Conservation (phyloP, 1,284 basidiomycete genomes). For the Grifola frondosa region DNA sequence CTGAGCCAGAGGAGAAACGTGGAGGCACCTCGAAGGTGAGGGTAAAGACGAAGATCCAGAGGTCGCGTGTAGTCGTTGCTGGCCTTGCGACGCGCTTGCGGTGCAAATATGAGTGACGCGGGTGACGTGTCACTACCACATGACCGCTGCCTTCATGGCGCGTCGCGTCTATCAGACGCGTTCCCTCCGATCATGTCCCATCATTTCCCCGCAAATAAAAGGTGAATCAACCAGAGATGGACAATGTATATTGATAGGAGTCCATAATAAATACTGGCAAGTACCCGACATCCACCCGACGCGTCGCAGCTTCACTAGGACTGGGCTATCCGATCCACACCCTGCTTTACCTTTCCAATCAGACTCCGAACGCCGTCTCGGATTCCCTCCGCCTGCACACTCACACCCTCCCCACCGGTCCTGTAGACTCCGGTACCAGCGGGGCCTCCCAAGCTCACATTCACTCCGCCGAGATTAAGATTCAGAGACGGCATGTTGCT, state of each 20-base stretch:
- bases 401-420: slow-evolving; percentile 62
- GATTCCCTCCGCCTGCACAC: slow-evolving; percentile 76
- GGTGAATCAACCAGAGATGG: no score
- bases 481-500: slow-evolving; percentile 75
- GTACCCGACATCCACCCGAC: slow-evolving; percentile 12
- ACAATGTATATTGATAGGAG: no score
- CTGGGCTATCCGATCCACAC: slow-evolving; percentile 68
- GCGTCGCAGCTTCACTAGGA: slow-evolving; percentile 14
- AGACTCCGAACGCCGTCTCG: slow-evolving; percentile 85
- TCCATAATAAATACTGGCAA: no score
- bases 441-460: slow-evolving; percentile 86
- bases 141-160: slow-evolving; percentile 18
- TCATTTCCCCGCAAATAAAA: slow-evolving; percentile 19
- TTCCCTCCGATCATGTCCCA: slow-evolving; percentile 21
- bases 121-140: slow-evolving; percentile 24
- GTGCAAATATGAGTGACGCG: slow-evolving; percentile 11
- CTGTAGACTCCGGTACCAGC: slow-evolving; percentile 82
- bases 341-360: slow-evolving; percentile 85
- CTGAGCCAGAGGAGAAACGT: slow-evolving; percentile 26
- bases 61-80: slow-evolving; percentile 13
- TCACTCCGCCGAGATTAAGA: slow-evolving; percentile 87
- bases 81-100: no score
- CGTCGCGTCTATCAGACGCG: slow-evolving; percentile 5
- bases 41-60: slow-evolving; percentile 17
- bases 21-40: slow-evolving; percentile 17